Evolutionary conservation across 2,329 filamentous ascomycete genomes (phyloP).

Genomic region (Corniculantispora saksenae): DNA sequence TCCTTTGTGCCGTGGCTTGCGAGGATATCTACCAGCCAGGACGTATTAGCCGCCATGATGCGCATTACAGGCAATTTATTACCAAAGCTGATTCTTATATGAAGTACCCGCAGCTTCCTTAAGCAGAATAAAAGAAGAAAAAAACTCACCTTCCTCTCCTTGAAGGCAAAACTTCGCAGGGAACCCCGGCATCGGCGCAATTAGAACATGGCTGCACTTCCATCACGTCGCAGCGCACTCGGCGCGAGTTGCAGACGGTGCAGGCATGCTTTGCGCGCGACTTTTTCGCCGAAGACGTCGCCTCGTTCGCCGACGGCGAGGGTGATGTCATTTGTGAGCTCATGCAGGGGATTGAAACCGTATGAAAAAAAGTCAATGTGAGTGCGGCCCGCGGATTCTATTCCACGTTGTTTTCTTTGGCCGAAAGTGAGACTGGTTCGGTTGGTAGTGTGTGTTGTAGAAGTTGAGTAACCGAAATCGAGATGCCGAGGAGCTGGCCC

Average conservation of each 20-base stretch:
- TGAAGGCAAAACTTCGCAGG: conserved; percentile 36
- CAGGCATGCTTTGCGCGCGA: conserved; percentile 38
- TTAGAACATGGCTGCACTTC: conserved; percentile 36
- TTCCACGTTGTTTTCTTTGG: background rate
- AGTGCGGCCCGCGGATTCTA: background rate
- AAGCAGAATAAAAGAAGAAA: background rate
- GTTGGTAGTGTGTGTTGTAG: conserved; percentile 6
- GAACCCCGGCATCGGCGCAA: conserved; percentile 28
- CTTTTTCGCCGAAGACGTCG: conserved; percentile 33
- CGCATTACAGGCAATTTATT: background rate
- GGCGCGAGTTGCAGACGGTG: conserved; percentile 36
- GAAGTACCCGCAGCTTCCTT: background rate
- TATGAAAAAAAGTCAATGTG: background rate
- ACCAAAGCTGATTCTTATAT: background rate
- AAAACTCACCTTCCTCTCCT: conserved; percentile 34
- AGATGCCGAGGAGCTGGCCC: conserved; percentile 15
- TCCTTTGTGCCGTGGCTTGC: conserved; percentile 17
- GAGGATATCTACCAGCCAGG: conserved; percentile 10
- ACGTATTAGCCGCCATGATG: conserved; percentile 4
- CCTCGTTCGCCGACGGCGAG: conserved; percentile 15
- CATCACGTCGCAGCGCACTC: conserved; percentile 39
- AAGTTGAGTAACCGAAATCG: conserved; percentile 18
- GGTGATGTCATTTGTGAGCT: conserved; percentile 15
- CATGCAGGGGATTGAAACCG: background rate
- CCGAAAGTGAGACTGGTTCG: background rate